Percentiles rank a stretch among this genome's conserved stretches.
Evolutionary conservation across 495 filamentous ascomycete genomes (phyloP).

Genomic region (Penicillium ucsense): DNA sequence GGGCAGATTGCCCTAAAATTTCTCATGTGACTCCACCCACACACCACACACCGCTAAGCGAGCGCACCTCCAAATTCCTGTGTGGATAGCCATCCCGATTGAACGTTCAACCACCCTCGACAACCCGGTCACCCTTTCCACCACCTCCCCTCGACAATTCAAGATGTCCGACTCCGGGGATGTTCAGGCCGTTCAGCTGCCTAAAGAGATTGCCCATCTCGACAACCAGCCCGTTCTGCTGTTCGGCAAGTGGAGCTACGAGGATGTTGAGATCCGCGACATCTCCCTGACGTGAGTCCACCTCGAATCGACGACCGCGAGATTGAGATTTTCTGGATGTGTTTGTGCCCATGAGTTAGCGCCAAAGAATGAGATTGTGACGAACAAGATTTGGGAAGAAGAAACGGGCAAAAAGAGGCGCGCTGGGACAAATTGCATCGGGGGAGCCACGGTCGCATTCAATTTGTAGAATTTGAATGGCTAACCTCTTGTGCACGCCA

Average conservation of each 20-base stretch:
- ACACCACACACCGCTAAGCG: constrained; percentile 35
- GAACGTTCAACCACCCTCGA: constrained; percentile 30
- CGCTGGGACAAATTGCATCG: constrained; percentile 6
- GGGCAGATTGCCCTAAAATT: constrained; percentile 25
- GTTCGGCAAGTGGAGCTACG: constrained; percentile 96
- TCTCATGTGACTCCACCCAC: constrained; percentile 18
- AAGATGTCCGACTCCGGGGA: constrained; percentile 95
- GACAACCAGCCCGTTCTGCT: constrained; percentile 89
- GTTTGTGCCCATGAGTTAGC: constrained; percentile 8
- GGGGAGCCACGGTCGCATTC: constrained; percentile 1
- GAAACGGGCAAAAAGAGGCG: neutral
- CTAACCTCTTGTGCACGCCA: constrained; percentile 10
- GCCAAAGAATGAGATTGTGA: constrained; percentile 5
- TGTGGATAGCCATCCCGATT: constrained; percentile 7
- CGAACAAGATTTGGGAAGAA: neutral
- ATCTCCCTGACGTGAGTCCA: constrained; percentile 95
- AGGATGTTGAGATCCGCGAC: constrained; percentile 98
- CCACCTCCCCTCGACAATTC: constrained; percentile 38
- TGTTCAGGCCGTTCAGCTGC: constrained; percentile 79
- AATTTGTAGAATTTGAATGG: constrained; percentile 1
- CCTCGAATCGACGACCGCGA: constrained; percentile 15
- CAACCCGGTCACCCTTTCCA: constrained; percentile 32
- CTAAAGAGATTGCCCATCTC: constrained; percentile 75
- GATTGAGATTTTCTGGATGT: constrained; percentile 1
- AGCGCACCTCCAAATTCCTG: constrained; percentile 35